Percentiles rank a stretch among this genome's conserved stretches.
Evolutionary conservation across 2,329 filamentous ascomycete genomes (phyloP).

Genomic region (Rugonectria rugulosa): DNA sequence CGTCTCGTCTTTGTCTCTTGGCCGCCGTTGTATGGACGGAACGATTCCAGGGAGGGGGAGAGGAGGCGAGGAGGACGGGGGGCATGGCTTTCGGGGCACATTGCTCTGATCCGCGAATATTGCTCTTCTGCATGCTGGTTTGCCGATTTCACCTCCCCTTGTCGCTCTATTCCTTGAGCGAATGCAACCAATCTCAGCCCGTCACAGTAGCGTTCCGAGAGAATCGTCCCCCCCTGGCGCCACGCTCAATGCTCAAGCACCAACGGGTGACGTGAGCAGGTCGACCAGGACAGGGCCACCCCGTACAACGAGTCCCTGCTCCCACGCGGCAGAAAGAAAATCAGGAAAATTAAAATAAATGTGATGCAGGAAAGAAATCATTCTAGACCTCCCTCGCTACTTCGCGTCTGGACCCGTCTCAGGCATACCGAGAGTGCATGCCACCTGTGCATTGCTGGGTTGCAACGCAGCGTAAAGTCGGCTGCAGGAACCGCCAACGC

Average conservation of each 20-base stretch:
- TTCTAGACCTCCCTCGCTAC: neutral
- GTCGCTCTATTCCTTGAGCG: too few species aligned
- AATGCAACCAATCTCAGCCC: neutral
- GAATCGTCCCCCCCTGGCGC: neutral
- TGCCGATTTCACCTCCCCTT: too few species aligned
- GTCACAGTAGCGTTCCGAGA: neutral
- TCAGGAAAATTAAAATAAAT: too few species aligned
- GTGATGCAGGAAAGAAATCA: too few species aligned
- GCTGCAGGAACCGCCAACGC: too few species aligned
- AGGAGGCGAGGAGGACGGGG: neutral
- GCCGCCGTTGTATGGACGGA: neutral
- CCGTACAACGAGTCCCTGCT: constrained; percentile 9
- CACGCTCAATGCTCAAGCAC: too few species aligned
- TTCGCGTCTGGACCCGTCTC: too few species aligned
- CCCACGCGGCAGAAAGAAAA: constrained; percentile 18
- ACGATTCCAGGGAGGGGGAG: neutral
- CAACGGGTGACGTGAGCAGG: neutral
- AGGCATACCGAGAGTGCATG: neutral
- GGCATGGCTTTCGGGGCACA: neutral
- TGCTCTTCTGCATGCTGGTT: neutral
- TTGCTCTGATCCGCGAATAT: neutral
- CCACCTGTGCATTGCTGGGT: neutral
- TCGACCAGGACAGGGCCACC: constrained; percentile 4
- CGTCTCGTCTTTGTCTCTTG: neutral
- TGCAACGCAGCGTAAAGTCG: too few species aligned